Conservation (phyloP, 2,329 filamentous ascomycete genomes). For the Xylaria arbuscula region DNA sequence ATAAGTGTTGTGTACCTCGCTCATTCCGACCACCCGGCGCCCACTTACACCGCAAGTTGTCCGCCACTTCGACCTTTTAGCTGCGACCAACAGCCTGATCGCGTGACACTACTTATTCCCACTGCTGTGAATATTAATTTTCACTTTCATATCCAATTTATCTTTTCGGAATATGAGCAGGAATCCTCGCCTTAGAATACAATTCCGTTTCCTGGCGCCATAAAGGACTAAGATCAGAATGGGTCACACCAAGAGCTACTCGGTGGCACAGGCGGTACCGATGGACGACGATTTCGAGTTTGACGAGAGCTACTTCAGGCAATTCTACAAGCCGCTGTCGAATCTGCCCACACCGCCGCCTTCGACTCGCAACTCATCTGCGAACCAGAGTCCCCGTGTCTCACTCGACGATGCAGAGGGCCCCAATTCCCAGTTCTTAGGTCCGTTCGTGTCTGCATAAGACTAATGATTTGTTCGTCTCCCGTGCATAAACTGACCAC, state of each 20-base stretch:
- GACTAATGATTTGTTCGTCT: constrained; percentile 34
- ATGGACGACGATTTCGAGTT: constrained; percentile 60
- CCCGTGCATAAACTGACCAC: constrained; percentile 30
- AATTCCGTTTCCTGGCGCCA: constrained; percentile 42
- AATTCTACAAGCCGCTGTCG: constrained; percentile 73
- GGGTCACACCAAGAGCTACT: constrained; percentile 52
- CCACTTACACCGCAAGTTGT: constrained; percentile 32
- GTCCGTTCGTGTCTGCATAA: constrained; percentile 47
- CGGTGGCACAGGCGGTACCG: constrained; percentile 37
- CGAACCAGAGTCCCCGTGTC: constrained; percentile 57
- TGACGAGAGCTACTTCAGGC: constrained; percentile 65
- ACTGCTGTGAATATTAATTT: constrained; percentile 36
- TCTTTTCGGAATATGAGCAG: constrained; percentile 45
- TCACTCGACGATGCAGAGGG: constrained; percentile 59
- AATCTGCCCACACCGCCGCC: constrained; percentile 75
- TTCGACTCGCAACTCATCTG: constrained; percentile 61
- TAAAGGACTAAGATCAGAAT: constrained; percentile 43
- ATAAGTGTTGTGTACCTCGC: constrained; percentile 24
- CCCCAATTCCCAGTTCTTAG: constrained; percentile 56
- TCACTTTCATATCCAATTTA: constrained; percentile 29
- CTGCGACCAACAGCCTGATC: constrained; percentile 38
- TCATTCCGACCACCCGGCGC: background rate
- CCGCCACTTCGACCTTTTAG: constrained; percentile 10
- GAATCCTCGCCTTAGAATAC: constrained; percentile 33
- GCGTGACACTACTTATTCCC: constrained; percentile 39